Conservation (phyloP, 495 filamentous ascomycete species). For the Tuber melanosporum region DNA sequence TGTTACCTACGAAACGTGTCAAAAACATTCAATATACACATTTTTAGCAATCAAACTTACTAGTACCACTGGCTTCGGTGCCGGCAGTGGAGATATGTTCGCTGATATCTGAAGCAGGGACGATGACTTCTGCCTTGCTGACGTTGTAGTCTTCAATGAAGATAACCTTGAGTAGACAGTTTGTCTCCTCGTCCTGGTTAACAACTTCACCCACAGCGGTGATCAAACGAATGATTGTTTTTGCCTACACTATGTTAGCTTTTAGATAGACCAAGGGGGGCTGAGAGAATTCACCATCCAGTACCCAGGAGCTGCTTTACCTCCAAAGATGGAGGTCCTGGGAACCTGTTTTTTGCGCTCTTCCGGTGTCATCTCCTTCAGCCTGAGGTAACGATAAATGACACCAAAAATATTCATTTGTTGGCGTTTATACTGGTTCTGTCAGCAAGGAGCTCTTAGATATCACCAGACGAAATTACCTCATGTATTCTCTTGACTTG, state of each 20-base stretch:
- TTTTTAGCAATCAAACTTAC: conserved; percentile 14
- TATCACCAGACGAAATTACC: conserved; percentile 13
- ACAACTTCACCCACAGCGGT: conserved; percentile 87
- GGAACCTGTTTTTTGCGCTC: conserved; percentile 82
- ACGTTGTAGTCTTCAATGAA: conserved; percentile 99
- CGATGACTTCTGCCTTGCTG: conserved; percentile 95
- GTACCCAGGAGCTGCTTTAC: conserved; percentile 95
- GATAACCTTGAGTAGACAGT: conserved; percentile 90
- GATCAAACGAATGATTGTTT: conserved; percentile 95
- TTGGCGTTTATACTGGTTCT: conserved; percentile 75
- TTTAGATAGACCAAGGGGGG: not conserved
- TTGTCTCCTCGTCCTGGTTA: conserved; percentile 84
- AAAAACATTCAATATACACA: not conserved
- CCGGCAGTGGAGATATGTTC: conserved; percentile 98
- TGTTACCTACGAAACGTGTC: conserved; percentile 53
- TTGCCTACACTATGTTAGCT: conserved; percentile 80
- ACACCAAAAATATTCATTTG: conserved; percentile 98
- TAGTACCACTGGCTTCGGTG: conserved; percentile 60
- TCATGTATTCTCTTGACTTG: conserved; percentile 99
- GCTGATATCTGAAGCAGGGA: conserved; percentile 88
- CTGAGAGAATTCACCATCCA: conserved; percentile 61
- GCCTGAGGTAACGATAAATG: conserved; percentile 84
- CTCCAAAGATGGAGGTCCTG: conserved; percentile 95
- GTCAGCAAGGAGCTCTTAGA: conserved; percentile 7
- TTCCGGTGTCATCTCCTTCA: conserved; percentile 77